phyloP scores from a whole-genome alignment of 176 grass and related monocot species.

The Otatea glauca region DNA sequence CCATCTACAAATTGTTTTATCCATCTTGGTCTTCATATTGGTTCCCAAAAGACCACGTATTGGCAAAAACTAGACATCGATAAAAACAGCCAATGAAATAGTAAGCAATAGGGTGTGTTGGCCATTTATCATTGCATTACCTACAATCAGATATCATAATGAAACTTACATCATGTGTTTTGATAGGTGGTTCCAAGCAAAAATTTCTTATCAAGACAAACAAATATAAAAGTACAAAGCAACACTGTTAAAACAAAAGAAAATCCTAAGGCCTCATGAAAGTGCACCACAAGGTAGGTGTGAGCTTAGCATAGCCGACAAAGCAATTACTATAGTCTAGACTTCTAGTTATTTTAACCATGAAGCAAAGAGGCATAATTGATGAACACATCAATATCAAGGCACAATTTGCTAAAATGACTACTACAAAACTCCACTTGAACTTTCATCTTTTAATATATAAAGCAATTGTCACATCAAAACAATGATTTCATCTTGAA shows the following conservation, averaged over 20 bases:
- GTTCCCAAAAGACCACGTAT: slow-evolving; percentile 83
- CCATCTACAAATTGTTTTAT: slow-evolving; percentile 82
- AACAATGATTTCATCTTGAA: neutral
- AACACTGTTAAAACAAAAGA: neutral
- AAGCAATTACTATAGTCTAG: neutral
- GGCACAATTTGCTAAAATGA: neutral
- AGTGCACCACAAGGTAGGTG: neutral
- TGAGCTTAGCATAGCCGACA: neutral
- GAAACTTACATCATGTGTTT: neutral
- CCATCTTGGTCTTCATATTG: slow-evolving; percentile 88
- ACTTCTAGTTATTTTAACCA: neutral
- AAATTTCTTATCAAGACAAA: neutral
- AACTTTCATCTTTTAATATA: neutral
- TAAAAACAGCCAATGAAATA: slow-evolving; percentile 44
- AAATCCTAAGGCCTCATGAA: neutral
- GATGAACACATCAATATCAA: neutral
- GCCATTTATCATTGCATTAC: neutral
- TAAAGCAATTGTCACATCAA: slow-evolving; percentile 13
- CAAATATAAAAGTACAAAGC: neutral
- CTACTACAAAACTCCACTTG: neutral
- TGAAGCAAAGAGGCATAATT: slow-evolving; percentile 4
- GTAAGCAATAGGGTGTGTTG: slow-evolving; percentile 32
- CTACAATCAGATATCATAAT: slow-evolving; percentile 6
- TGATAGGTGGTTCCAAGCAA: neutral
- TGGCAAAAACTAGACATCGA: slow-evolving; percentile 89